Conservation (phyloP, 805 yeast genomes). For the Schwanniomyces yamadae region DNA sequence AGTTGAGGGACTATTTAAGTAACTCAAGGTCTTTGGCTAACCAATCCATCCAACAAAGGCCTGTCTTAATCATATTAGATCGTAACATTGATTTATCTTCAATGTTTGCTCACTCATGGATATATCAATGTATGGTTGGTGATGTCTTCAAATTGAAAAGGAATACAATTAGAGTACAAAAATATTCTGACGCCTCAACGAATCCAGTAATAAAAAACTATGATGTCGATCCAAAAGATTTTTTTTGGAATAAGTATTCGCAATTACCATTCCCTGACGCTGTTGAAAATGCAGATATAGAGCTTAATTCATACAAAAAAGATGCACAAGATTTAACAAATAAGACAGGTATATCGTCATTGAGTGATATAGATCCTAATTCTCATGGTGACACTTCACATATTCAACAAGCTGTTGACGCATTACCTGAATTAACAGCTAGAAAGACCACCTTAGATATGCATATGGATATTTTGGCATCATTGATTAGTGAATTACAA, state of each 20-base stretch:
- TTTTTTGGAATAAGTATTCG: conserved; percentile 85
- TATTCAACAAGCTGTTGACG: conserved; percentile 84
- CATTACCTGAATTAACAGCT: conserved; percentile 87
- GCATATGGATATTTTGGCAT: conserved; percentile 94
- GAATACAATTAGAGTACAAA: conserved; percentile 70
- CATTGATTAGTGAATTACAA: conserved; percentile 77
- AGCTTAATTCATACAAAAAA: conserved; percentile 73
- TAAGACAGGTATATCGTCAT: conserved; percentile 67
- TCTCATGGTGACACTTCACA: conserved; percentile 56
- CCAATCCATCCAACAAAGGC: conserved; percentile 48
- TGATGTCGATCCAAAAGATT: conserved; percentile 91
- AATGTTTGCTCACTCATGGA: conserved; percentile 97
- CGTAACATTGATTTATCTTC: conserved; percentile 87
- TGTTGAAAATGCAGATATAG: conserved; percentile 93
- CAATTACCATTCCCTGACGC: conserved; percentile 96
- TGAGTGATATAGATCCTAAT: conserved; percentile 70
- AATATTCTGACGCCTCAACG: conserved; percentile 25
- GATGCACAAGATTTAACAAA: conserved; percentile 86
- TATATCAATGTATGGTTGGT: conserved; percentile 92
- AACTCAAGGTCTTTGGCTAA: conserved; percentile 46
- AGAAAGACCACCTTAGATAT: conserved; percentile 86
- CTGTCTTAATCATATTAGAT: conserved; percentile 80
- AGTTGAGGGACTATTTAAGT: conserved; percentile 79
- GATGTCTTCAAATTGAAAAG: conserved; percentile 83
- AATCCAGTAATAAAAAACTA: conserved; percentile 52